These are phyloP conservation scores for Botryobasidium botryosum DNA, from an alignment of 768 basidiomycete genomes.

Conservation along the genomic window DNA sequence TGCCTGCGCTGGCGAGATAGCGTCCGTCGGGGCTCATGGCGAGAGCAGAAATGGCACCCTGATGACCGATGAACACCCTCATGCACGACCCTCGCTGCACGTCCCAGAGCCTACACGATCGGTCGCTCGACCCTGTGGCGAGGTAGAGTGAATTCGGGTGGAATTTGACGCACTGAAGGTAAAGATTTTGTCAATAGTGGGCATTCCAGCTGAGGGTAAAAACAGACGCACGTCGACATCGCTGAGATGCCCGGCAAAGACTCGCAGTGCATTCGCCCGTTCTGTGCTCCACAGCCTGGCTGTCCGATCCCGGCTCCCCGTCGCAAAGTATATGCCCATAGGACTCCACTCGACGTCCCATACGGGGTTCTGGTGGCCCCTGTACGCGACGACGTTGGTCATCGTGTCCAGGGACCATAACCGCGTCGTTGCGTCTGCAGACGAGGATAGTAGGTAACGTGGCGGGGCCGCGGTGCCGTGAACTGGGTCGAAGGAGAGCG, in stretches of 20 bases:
- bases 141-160: slow-evolving; percentile 97
- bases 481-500: slow-evolving; percentile 82
- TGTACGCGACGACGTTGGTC: slow-evolving; percentile 82
- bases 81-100: slow-evolving; percentile 91
- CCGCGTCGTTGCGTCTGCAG: slow-evolving; percentile 79
- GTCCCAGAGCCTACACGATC: slow-evolving; percentile 94
- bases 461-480: slow-evolving; percentile 76
- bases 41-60: slow-evolving; percentile 69
- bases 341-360: slow-evolving; percentile 99
- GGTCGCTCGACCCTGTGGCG: slow-evolving; percentile 91
- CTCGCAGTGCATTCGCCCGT: slow-evolving; percentile 62
- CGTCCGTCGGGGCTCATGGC: slow-evolving; percentile 89
- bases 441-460: slow-evolving; percentile 75
- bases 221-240: slow-evolving; percentile 77
- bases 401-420: slow-evolving; percentile 94
- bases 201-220: neutral
- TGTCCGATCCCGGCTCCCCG: slow-evolving; percentile 82
- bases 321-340: slow-evolving; percentile 96
- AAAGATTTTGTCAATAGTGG: slow-evolving; percentile 2
- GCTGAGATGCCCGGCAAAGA: slow-evolving; percentile 90
- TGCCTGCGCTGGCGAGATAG: slow-evolving; percentile 82
- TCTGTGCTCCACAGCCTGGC: slow-evolving; percentile 96
- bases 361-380: slow-evolving; percentile 91
- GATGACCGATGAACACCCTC: slow-evolving; percentile 90
- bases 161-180: slow-evolving; percentile 70